phyloP scores from a whole-genome alignment of 2,329 filamentous ascomycete genomes.

The Hyphodiscus sp. region DNA sequence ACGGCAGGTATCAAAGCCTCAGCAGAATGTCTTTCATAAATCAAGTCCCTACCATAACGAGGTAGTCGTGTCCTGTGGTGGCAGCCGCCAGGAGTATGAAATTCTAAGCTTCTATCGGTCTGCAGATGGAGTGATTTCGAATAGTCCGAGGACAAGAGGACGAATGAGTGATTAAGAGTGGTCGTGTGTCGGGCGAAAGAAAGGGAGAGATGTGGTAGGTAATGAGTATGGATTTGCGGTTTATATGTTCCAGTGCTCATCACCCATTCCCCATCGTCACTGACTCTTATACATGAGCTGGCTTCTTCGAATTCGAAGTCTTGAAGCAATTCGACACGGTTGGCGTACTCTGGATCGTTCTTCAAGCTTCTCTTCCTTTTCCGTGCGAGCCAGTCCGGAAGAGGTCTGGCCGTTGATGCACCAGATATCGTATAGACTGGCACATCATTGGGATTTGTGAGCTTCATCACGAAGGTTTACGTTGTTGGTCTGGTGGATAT shows the following conservation, averaged over 20 bases:
- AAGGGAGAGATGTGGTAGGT: constrained; percentile 86
- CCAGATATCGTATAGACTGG: constrained; percentile 95
- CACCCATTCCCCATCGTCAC: constrained; percentile 94
- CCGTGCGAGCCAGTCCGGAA: constrained; percentile 92
- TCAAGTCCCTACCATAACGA: constrained; percentile 82
- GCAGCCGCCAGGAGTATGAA: constrained; percentile 82
- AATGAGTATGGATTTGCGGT: constrained; percentile 90
- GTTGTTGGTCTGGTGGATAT: background rate
- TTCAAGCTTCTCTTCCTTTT: constrained; percentile 88
- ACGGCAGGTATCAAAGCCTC: constrained; percentile 85
- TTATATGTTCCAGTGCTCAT: constrained; percentile 83
- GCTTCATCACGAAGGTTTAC: constrained; percentile 55
- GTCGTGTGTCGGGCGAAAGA: constrained; percentile 90
- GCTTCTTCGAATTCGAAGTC: constrained; percentile 98
- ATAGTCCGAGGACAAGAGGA: constrained; percentile 83
- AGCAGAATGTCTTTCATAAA: constrained; percentile 74
- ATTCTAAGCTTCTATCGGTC: constrained; percentile 82
- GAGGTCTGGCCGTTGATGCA: constrained; percentile 74
- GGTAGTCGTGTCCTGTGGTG: constrained; percentile 88
- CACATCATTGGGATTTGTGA: constrained; percentile 74
- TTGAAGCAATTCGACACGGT: constrained; percentile 88
- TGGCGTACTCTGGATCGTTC: constrained; percentile 86
- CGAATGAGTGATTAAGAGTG: constrained; percentile 84
- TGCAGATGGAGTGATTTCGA: constrained; percentile 93
- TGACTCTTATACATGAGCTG: constrained; percentile 81